phyloP scores from a whole-genome alignment of 2,329 filamentous ascomycete genomes.

The Fusarium sp. region DNA sequence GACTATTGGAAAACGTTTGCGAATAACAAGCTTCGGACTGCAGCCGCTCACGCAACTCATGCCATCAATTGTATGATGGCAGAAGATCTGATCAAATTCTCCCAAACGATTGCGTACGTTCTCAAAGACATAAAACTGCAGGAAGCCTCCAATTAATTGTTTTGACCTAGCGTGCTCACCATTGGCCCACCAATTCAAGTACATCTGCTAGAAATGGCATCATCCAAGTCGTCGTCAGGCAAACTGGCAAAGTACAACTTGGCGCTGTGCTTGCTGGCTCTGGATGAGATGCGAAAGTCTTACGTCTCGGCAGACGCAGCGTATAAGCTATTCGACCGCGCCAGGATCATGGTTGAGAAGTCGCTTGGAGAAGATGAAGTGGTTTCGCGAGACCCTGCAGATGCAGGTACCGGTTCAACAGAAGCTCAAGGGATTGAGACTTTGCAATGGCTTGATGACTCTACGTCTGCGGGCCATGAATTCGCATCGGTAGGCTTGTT shows the following conservation, averaged over 20 bases:
- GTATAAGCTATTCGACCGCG: constrained; percentile 12
- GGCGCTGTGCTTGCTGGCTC: constrained; percentile 12
- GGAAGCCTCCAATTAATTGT: too few species aligned
- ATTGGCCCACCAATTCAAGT: constrained; percentile 18
- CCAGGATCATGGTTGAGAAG: constrained; percentile 12
- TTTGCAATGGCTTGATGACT: background rate
- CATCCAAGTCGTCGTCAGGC: background rate
- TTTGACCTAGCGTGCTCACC: background rate
- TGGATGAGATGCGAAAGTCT: constrained; percentile 16
- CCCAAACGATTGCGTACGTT: background rate
- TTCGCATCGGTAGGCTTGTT: background rate
- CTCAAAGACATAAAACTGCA: rapidly evolving
- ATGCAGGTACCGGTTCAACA: too few species aligned
- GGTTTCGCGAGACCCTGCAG: background rate
- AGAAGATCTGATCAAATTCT: background rate
- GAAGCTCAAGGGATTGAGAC: background rate
- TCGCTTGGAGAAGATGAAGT: background rate
- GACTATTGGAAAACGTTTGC: background rate
- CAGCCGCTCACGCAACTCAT: background rate
- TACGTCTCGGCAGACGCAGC: constrained; percentile 18
- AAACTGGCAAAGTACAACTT: constrained; percentile 16
- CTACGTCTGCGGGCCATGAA: background rate
- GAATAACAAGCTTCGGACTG: background rate
- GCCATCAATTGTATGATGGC: constrained; percentile 2
- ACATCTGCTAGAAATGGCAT: constrained; percentile 6